Evolutionary conservation across 352 stramenopile genomes (phyloP).

Genomic region (Globisporangium middletonii): DNA sequence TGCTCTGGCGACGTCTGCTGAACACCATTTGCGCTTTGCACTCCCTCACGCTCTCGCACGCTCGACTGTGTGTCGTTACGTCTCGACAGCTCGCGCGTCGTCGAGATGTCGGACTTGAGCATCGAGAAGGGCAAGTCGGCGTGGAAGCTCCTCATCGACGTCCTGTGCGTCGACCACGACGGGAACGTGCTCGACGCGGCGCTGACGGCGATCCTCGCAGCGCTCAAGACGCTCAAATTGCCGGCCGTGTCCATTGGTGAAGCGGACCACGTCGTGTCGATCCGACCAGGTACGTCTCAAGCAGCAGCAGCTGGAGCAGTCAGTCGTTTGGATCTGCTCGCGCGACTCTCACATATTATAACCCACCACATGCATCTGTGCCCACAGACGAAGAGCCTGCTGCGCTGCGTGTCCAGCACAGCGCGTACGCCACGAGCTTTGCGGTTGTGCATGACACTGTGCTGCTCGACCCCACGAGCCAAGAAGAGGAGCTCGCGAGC

Average conservation of each 20-base stretch:
- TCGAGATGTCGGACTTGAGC: slow-evolving; percentile 71
- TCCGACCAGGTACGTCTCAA: slow-evolving; percentile 37
- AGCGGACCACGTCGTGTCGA: slow-evolving; percentile 59
- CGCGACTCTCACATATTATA: not conserved
- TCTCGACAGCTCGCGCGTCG: slow-evolving; percentile 47
- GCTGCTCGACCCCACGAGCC: slow-evolving; percentile 63
- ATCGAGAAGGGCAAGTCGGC: slow-evolving; percentile 72
- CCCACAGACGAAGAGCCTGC: slow-evolving; percentile 39
- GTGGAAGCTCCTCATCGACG: slow-evolving; percentile 79
- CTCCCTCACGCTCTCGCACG: not conserved
- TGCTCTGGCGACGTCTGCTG: not conserved
- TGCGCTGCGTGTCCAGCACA: slow-evolving; percentile 49
- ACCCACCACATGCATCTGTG: not conserved
- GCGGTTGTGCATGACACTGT: slow-evolving; percentile 47
- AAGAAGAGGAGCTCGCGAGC: slow-evolving; percentile 60
- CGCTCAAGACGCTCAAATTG: slow-evolving; percentile 56
- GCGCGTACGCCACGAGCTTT: slow-evolving; percentile 62
- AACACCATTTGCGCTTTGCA: too few relatives aligned
- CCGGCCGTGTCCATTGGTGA: slow-evolving; percentile 62
- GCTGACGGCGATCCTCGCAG: slow-evolving; percentile 63
- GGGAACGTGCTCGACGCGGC: slow-evolving; percentile 73
- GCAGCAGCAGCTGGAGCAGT: too few relatives aligned
- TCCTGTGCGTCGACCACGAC: slow-evolving; percentile 79
- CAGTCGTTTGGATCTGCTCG: too few relatives aligned
- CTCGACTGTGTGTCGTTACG: not conserved